A percentile compares a stretch with the other conserved stretches of the same genome.
Conservation (phyloP, 73 alveolate species). For the Paramecium sonneborni region DNA sequence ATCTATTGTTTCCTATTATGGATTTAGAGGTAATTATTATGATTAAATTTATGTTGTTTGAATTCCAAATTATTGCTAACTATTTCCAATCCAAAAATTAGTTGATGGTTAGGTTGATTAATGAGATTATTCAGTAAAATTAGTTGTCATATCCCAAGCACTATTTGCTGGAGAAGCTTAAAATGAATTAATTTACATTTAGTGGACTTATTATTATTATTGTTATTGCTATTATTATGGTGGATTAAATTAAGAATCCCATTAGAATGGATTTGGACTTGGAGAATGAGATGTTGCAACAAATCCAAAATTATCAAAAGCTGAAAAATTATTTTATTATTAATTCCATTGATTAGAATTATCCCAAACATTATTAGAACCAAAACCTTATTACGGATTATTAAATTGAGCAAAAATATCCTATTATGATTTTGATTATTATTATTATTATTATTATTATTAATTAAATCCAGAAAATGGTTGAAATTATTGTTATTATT, state of each 20-base stretch:
- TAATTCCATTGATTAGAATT: neutral
- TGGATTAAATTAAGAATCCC: neutral
- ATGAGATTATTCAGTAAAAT: neutral
- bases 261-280: neutral
- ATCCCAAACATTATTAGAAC: neutral
- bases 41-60: neutral
- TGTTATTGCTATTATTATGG: neutral
- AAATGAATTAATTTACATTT: neutral
- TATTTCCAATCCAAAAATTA: neutral
- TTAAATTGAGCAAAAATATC: neutral
- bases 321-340: neutral
- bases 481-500: neutral
- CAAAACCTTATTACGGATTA: neutral
- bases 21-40: neutral
- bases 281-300: neutral
- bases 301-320: neutral
- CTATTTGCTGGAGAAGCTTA: neutral
- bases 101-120: neutral
- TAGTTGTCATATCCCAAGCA: neutral
- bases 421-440: neutral
- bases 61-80: neutral
- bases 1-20: neutral
- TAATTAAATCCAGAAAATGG: neutral
- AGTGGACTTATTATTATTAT: neutral
- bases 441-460: neutral